phyloP scores from a whole-genome alignment of 2,329 filamentous ascomycete species.

The Phoma sp. region DNA sequence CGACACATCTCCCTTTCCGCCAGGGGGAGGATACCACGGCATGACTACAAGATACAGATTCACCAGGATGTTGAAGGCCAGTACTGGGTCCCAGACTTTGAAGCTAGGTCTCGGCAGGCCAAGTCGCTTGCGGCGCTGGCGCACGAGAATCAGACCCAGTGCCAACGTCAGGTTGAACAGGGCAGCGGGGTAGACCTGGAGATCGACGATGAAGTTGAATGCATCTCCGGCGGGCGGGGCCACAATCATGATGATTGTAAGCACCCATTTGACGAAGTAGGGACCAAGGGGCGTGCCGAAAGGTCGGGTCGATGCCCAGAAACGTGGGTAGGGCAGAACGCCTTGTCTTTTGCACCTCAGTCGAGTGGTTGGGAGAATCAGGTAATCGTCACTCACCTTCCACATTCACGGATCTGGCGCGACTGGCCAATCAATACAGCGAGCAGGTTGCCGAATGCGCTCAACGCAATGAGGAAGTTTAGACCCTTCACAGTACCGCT shows the following conservation, averaged over 20 bases:
- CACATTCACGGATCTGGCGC: conserved; percentile 65
- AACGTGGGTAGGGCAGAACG: conserved; percentile 64
- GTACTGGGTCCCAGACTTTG: conserved; percentile 62
- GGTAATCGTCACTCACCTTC: conserved; percentile 35
- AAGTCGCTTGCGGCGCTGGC: conserved; percentile 59
- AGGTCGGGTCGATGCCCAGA: conserved; percentile 67
- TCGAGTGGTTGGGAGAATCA: too few species aligned
- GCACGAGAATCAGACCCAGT: conserved; percentile 63
- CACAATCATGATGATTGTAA: conserved; percentile 66
- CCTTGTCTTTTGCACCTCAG: conserved; percentile 54
- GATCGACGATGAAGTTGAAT: conserved; percentile 66
- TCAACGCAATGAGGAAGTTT: conserved; percentile 63
- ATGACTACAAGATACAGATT: conserved; percentile 68
- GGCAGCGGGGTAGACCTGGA: conserved; percentile 63
- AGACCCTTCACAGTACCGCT: conserved; percentile 58
- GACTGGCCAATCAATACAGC: conserved; percentile 62
- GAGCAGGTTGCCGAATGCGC: conserved; percentile 65
- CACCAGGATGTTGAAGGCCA: conserved; percentile 65
- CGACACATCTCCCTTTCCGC: conserved; percentile 69
- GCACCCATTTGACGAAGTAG: conserved; percentile 62
- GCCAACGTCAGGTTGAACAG: conserved; percentile 65
- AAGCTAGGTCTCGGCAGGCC: conserved; percentile 60
- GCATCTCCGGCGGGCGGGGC: conserved; percentile 67
- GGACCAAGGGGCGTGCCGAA: conserved; percentile 67
- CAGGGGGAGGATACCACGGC: conserved; percentile 72